Conservation (phyloP, 371 early-diverging fungal genomes). For the Circinella umbellata region DNA sequence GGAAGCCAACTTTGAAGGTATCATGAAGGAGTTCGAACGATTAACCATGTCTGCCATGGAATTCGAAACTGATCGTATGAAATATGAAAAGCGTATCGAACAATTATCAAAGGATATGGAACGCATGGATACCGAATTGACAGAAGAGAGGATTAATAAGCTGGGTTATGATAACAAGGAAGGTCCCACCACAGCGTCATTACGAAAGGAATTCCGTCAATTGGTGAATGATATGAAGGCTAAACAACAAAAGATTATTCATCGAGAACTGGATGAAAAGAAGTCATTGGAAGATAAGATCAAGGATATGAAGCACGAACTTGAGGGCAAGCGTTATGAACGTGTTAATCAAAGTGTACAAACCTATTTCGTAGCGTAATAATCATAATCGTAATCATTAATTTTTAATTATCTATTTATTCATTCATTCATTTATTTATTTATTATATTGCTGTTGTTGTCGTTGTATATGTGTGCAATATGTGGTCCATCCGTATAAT, state of each 20-base stretch:
- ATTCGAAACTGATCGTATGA: slow-evolving; percentile 53
- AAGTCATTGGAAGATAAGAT: slow-evolving; percentile 51
- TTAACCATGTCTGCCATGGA: slow-evolving; percentile 59
- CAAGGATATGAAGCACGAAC: slow-evolving; percentile 61
- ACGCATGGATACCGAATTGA: slow-evolving; percentile 37
- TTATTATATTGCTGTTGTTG: no score
- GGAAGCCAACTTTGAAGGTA: slow-evolving; percentile 60
- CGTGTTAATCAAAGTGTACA: slow-evolving; percentile 57
- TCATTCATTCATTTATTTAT: no score
- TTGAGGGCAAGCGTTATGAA: slow-evolving; percentile 54
- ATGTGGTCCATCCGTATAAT: no score
- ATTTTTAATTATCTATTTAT: neutral
- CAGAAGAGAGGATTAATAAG: slow-evolving; percentile 43
- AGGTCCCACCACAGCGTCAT: slow-evolving; percentile 52
- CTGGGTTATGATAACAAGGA: slow-evolving; percentile 26
- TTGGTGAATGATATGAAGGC: slow-evolving; percentile 60
- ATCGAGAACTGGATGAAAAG: slow-evolving; percentile 60
- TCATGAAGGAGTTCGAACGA: slow-evolving; percentile 61
- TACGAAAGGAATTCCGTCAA: slow-evolving; percentile 65
- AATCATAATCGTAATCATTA: neutral
- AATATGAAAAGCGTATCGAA: slow-evolving; percentile 51
- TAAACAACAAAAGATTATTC: slow-evolving; percentile 59
- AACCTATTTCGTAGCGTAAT: slow-evolving; percentile 26
- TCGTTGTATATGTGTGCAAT: no score
- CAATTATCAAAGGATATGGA: slow-evolving; percentile 35